A percentile compares a stretch with the other conserved stretches of the same genome.
These are phyloP conservation scores for Ophiostoma pallidulum DNA, from an alignment of 2,329 filamentous ascomycete species.

Conservation along the genomic window DNA sequence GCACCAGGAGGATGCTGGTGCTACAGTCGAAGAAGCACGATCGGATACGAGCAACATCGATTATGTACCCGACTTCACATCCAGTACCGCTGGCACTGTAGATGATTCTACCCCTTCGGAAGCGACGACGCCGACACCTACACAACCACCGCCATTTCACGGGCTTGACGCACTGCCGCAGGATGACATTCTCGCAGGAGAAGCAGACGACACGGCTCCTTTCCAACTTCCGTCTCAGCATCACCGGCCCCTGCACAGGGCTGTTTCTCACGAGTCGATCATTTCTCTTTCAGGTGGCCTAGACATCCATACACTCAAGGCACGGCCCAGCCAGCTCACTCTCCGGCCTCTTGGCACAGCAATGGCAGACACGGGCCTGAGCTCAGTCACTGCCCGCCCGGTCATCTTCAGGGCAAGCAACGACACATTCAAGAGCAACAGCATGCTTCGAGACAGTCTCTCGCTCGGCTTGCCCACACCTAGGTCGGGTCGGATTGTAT, in stretches of 20 bases:
- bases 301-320: conserved; percentile 77
- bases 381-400: conserved; percentile 49
- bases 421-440: conserved; percentile 40
- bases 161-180: neutral
- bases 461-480: conserved; percentile 27
- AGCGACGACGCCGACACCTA: conserved; percentile 7
- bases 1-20: neutral
- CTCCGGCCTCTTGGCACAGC: conserved; percentile 43
- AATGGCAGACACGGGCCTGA: conserved; percentile 46
- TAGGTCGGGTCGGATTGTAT: conserved; percentile 17
- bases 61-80: conserved; percentile 1
- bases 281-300: conserved; percentile 79
- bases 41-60: neutral
- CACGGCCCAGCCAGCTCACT: conserved; percentile 66
- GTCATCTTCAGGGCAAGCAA: conserved; percentile 37
- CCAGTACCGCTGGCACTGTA: neutral
- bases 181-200: neutral
- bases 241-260: conserved; percentile 44
- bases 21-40: neutral
- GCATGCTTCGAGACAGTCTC: conserved; percentile 49
- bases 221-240: conserved; percentile 2
- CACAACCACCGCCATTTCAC: conserved; percentile 6
- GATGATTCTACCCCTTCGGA: conserved; percentile 1
- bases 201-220: neutral
- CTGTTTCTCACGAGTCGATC: conserved; percentile 77